A percentile compares a stretch with the other conserved stretches of the same genome.
Evolutionary conservation across 1,139 yeast species (phyloP).

Genomic region (Pneumocystis canis): DNA sequence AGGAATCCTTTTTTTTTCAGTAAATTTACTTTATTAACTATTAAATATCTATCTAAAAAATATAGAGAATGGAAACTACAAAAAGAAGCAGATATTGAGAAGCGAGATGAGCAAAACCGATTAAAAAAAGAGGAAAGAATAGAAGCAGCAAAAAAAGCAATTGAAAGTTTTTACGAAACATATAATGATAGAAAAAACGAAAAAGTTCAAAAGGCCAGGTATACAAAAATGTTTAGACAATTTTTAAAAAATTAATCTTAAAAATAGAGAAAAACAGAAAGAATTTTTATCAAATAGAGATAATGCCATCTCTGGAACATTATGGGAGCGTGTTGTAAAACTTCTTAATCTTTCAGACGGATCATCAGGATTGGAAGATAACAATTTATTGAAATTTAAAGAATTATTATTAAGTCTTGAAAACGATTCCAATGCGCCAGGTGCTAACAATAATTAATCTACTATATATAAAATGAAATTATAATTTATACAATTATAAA

Average conservation of each 20-base stretch:
- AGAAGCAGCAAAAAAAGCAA: conserved; percentile 66
- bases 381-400: conserved; percentile 61
- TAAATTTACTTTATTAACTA: not conserved
- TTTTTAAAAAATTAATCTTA: not conserved
- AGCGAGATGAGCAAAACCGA: conserved; percentile 54
- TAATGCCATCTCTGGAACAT: conserved; percentile 52
- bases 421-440: conserved; percentile 62
- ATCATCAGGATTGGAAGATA: conserved; percentile 31
- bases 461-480: not conserved
- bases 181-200: conserved; percentile 77
- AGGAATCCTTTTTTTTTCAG: not conserved
- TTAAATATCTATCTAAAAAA: not conserved
- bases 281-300: conserved; percentile 66
- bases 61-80: conserved; percentile 67
- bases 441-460: conserved; percentile 35
- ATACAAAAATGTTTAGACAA: not conserved
- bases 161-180: conserved; percentile 87
- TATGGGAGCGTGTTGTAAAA: conserved; percentile 72
- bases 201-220: conserved; percentile 45
- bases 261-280: conserved; percentile 41
- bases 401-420: conserved; percentile 49
- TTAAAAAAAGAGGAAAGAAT: conserved; percentile 51
- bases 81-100: conserved; percentile 62
- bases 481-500: not conserved
- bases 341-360: conserved; percentile 34